These are phyloP conservation scores for Calonectria montana DNA, from an alignment of 2,329 filamentous ascomycete genomes.

Conservation along the genomic window DNA sequence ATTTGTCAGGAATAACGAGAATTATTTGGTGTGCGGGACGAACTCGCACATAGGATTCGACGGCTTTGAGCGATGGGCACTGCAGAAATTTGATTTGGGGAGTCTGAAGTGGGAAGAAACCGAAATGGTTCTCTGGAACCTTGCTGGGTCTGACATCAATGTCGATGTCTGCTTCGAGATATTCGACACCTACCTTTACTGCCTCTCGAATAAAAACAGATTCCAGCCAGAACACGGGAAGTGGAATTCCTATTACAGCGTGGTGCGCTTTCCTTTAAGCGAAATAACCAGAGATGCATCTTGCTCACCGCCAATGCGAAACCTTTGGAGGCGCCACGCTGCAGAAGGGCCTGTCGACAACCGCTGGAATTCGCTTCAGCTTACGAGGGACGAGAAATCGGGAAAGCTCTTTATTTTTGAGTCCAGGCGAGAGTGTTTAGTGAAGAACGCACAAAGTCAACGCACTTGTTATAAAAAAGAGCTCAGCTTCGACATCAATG, in stretches of 20 bases:
- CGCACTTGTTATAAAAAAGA: slow-evolving; percentile 74
- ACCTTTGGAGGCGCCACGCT: slow-evolving; percentile 73
- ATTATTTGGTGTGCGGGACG: slow-evolving; percentile 75
- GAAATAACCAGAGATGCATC: slow-evolving; percentile 49
- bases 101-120: slow-evolving; percentile 52
- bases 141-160: slow-evolving; percentile 74
- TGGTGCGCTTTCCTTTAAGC: slow-evolving; percentile 70
- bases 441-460: slow-evolving; percentile 63
- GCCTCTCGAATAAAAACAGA: slow-evolving; percentile 73
- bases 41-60: slow-evolving; percentile 65
- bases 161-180: slow-evolving; percentile 79
- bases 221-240: slow-evolving; percentile 72
- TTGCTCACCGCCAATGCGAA: slow-evolving; percentile 54
- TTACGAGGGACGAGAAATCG: slow-evolving; percentile 70
- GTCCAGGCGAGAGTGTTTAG: slow-evolving; percentile 74
- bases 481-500: slow-evolving; percentile 54
- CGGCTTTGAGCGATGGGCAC: slow-evolving; percentile 71
- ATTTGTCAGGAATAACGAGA: slow-evolving; percentile 73
- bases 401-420: slow-evolving; percentile 73
- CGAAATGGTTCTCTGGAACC: slow-evolving; percentile 64
- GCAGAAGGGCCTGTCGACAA: slow-evolving; percentile 79
- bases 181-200: slow-evolving; percentile 74
- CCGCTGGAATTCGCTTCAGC: slow-evolving; percentile 75
- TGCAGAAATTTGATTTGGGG: slow-evolving; percentile 64
- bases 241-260: slow-evolving; percentile 77